phyloP scores from a whole-genome alignment of 2,329 filamentous ascomycete species.

The Fusarium succisae region DNA sequence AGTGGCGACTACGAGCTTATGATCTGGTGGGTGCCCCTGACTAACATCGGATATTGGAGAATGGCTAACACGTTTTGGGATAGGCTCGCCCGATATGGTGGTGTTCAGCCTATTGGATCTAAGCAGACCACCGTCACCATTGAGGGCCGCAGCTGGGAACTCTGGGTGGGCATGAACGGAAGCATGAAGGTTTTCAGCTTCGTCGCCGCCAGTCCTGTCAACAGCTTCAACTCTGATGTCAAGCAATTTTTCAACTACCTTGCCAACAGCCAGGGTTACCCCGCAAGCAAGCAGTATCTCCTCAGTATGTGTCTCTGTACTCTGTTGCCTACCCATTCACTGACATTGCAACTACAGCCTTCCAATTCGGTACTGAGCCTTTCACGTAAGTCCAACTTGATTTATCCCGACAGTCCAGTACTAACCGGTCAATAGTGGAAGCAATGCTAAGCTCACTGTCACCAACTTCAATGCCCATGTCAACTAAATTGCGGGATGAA shows the following conservation, averaged over 20 bases:
- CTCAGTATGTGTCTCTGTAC: not conserved
- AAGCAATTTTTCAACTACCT: conserved; percentile 25
- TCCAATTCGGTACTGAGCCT: conserved; percentile 14
- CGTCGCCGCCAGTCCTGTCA: not conserved
- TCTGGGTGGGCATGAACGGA: conserved; percentile 12
- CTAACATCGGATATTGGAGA: not conserved
- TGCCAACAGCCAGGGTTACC: conserved; percentile 3
- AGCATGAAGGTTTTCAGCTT: conserved; percentile 21
- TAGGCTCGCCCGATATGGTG: conserved; percentile 2
- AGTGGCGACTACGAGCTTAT: conserved; percentile 20
- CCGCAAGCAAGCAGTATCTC: conserved; percentile 7
- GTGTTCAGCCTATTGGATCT: conserved; percentile 13
- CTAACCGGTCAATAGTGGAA: not conserved
- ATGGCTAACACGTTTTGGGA: not conserved
- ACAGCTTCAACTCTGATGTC: conserved; percentile 17
- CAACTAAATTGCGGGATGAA: not conserved
- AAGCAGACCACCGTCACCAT: not conserved
- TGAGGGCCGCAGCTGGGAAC: conserved; percentile 10
- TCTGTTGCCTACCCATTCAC: not conserved
- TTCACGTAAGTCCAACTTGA: not conserved
- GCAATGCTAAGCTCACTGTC: conserved; percentile 1
- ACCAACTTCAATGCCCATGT: conserved; percentile 17
- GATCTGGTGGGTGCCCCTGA: conserved; percentile 4
- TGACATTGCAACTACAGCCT: not conserved
- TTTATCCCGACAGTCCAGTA: accelerated